A percentile compares a stretch with the other conserved stretches of the same genome.
Evolutionary conservation across 208 protist genomes (phyloP).

Genomic region (Trypanosoma vivax): DNA sequence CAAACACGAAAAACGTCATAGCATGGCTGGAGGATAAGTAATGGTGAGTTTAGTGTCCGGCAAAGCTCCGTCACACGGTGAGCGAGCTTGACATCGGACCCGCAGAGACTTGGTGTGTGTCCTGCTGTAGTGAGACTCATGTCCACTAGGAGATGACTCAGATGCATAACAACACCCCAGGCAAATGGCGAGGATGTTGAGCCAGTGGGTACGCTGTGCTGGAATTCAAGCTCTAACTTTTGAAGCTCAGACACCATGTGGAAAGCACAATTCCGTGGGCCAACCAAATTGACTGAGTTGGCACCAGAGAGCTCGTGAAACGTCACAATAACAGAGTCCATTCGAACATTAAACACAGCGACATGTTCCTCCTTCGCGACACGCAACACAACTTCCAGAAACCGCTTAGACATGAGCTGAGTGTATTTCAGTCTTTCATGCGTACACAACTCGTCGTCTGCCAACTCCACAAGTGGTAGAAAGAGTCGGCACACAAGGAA

Average conservation of each 20-base stretch:
- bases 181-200: conserved; percentile 11
- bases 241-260: conserved; percentile 15
- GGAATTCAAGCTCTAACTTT: conserved; percentile 4
- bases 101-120: conserved; percentile 9
- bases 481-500: conserved; percentile 34
- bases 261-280: conserved; percentile 16
- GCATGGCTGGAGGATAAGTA: conserved; percentile 22
- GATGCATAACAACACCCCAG: conserved; percentile 32
- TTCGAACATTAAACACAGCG: conserved; percentile 19
- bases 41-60: conserved; percentile 17
- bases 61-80: conserved; percentile 24
- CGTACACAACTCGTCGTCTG: neutral
- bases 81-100: conserved; percentile 23
- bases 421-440: neutral
- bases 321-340: conserved; percentile 33
- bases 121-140: neutral
- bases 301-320: conserved; percentile 29
- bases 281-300: conserved; percentile 19
- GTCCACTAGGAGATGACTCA: conserved; percentile 17
- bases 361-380: conserved; percentile 18
- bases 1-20: conserved; percentile 20
- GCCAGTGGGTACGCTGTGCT: too few species aligned
- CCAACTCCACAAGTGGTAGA: conserved; percentile 13
- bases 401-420: conserved; percentile 20
- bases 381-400: conserved; percentile 19